Conservation (phyloP, 106 monocot species). For the Agapanthus africanus region DNA sequence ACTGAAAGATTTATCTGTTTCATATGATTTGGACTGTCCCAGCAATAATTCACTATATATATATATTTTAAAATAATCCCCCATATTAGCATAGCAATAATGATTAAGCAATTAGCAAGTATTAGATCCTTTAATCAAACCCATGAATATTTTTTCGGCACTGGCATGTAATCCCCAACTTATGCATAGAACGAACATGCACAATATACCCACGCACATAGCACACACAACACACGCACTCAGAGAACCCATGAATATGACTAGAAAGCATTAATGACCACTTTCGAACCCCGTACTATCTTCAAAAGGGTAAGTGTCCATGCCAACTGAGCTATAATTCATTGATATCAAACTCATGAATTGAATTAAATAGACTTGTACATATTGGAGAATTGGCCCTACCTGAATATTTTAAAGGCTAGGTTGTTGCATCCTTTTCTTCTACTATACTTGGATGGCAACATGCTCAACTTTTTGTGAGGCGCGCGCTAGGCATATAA, state of each 20-base stretch:
- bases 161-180: too few species aligned
- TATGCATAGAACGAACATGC: too few species aligned
- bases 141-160: too few species aligned
- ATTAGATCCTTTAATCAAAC: too few species aligned
- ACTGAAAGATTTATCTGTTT: background rate
- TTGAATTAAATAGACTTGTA: background rate
- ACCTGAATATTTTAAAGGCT: slow-evolving; percentile 16
- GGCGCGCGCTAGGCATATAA: background rate
- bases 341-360: too few species aligned
- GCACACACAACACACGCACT: too few species aligned
- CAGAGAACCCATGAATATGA: background rate
- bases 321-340: too few species aligned
- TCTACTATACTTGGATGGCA: slow-evolving; percentile 18
- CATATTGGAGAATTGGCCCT: slow-evolving; percentile 5
- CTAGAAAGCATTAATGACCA: background rate
- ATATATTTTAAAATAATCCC: too few species aligned
- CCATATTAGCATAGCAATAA: too few species aligned
- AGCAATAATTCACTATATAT: background rate
- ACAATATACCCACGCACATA: too few species aligned
- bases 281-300: too few species aligned
- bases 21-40: background rate
- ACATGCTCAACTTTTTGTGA: slow-evolving; percentile 12
- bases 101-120: background rate
- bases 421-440: slow-evolving; percentile 22
- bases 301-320: too few species aligned